A percentile compares a stretch with the other conserved stretches of the same genome.
These are phyloP conservation scores for Teratosphaeria destructans DNA, from an alignment of 2,329 filamentous ascomycete genomes.

Conservation along the genomic window DNA sequence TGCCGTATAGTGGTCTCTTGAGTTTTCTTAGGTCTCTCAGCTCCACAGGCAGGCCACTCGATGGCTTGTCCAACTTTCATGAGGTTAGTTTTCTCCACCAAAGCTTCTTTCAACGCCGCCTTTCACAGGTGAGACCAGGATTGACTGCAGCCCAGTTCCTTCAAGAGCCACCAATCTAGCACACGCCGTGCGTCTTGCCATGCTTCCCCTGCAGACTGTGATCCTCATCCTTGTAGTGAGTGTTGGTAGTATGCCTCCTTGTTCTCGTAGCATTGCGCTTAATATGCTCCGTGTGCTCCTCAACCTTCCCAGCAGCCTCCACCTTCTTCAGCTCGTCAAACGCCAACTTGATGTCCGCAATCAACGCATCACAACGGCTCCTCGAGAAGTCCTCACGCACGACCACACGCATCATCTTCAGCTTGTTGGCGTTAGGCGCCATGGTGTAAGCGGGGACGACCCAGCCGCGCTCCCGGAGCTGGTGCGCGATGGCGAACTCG, in stretches of 20 bases:
- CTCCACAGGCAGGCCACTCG: background rate
- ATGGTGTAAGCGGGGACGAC: slow-evolving; percentile 94
- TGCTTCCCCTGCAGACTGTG: slow-evolving; percentile 84
- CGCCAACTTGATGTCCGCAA: slow-evolving; percentile 70
- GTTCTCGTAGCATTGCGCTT: slow-evolving; percentile 12
- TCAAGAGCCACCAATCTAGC: slow-evolving; percentile 41
- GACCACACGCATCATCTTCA: slow-evolving; percentile 89
- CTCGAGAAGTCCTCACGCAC: slow-evolving; percentile 87
- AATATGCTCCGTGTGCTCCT: slow-evolving; percentile 50
- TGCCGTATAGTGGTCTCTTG: background rate
- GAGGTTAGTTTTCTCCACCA: background rate
- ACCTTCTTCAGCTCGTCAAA: slow-evolving; percentile 60
- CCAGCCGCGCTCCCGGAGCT: slow-evolving; percentile 79
- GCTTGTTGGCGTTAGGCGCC: slow-evolving; percentile 71
- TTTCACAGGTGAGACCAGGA: background rate
- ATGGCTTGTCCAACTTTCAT: background rate
- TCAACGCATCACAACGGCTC: slow-evolving; percentile 66
- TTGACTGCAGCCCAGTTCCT: background rate
- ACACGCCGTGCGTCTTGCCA: slow-evolving; percentile 82
- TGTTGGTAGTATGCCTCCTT: slow-evolving; percentile 25
- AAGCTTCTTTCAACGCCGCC: background rate
- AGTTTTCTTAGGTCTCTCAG: background rate
- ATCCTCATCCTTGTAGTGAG: slow-evolving; percentile 56
- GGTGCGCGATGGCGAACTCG: slow-evolving; percentile 58
- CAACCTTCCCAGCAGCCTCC: slow-evolving; percentile 56